Base-by-base conservation (phyloP, 768 basidiomycete species). In the Tephrocybe rancida region DNA sequence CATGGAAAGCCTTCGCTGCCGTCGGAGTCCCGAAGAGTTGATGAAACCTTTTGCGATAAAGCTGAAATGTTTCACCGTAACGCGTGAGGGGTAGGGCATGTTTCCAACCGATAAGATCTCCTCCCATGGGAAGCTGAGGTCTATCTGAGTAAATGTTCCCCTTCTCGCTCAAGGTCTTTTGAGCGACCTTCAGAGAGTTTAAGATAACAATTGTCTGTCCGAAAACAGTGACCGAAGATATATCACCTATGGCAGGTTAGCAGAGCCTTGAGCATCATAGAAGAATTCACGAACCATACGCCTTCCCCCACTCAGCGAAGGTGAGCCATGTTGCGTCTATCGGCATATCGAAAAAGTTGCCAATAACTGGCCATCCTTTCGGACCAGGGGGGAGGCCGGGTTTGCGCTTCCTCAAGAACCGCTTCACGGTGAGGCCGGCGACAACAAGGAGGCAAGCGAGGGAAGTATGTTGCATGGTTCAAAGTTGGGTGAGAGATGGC, bases 71-170 rank as follows among this genome's bases (percentile, higher is more conserved):
- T 5, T 58, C 55, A 1, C 62, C 59, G 30, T 61, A 59, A 3
- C 54, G 54, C 1, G 51, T 42, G 3, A 61, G 42, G 6, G 42
- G 13, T 3, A 57, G 44, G 2, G 30, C 53, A 22, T 63, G 57
- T 24, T 59, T 51, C 55, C 59, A 62, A 3, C 64, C 63, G 10
- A 54, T 35, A 4, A 66, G 56, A 14, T 75, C 73, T 14, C 72
- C 74, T 10, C 72, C 70, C 74, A 78, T 47, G 19, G 39, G 39
- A 21, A 41, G 39, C 39, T 41, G 39, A 41, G 83, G 81, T 25
- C 83, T 70, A 62, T 84, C 81, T 16, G 83, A 84, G 60, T 83
- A 83, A 30, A 77, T 73, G 16, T 73, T 65, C 24, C 82, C 76
- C 50, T 77, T 79, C 57, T 76, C 78, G 39, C 82, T 79, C 27